Evolutionary conservation across 257 asterid genomes (phyloP).

Genomic region (Gentiana macrophylla): DNA sequence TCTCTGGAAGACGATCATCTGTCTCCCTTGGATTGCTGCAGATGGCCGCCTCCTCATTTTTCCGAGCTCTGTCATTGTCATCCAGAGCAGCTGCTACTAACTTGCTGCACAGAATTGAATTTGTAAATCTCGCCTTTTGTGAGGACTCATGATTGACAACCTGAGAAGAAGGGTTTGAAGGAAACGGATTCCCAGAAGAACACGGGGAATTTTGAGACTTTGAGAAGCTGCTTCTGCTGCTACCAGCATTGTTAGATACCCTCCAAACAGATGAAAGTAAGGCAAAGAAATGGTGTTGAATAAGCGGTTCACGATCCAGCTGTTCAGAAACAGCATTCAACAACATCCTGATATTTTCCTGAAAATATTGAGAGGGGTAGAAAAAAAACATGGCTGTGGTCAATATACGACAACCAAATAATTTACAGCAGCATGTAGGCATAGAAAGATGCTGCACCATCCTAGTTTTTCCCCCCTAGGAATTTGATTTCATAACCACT

Average conservation of each 20-base stretch:
- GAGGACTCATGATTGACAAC: slow-evolving; percentile 19
- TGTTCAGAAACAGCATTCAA: slow-evolving; percentile 55
- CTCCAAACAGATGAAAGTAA: slow-evolving; percentile 71
- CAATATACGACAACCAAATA: slow-evolving; percentile 1
- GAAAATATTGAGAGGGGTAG: slow-evolving; percentile 2
- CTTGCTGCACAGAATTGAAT: slow-evolving; percentile 50
- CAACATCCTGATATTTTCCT: slow-evolving; percentile 73
- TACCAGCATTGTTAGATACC: slow-evolving; percentile 21
- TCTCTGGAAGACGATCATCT: slow-evolving; percentile 31
- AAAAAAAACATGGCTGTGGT: slow-evolving; percentile 16
- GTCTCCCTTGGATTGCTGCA: slow-evolving; percentile 28
- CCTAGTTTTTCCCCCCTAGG: no score
- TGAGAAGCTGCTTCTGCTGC: slow-evolving; percentile 15
- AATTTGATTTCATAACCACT: no score
- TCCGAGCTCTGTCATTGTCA: slow-evolving; percentile 18
- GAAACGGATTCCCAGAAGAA: slow-evolving; percentile 24
- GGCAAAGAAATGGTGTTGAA: slow-evolving; percentile 73
- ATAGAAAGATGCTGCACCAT: background rate
- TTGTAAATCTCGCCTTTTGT: slow-evolving; percentile 42
- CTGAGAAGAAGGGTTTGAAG: slow-evolving; percentile 20
- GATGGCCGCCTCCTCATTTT: slow-evolving; percentile 17
- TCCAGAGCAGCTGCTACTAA: slow-evolving; percentile 64
- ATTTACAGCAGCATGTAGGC: background rate
- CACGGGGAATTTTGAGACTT: slow-evolving; percentile 38
- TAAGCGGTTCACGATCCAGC: slow-evolving; percentile 70